A percentile compares a stretch with the other conserved stretches of the same genome.
Evolutionary conservation across 2,329 filamentous ascomycete species (phyloP).

Genomic region (Lanzia echinophila): DNA sequence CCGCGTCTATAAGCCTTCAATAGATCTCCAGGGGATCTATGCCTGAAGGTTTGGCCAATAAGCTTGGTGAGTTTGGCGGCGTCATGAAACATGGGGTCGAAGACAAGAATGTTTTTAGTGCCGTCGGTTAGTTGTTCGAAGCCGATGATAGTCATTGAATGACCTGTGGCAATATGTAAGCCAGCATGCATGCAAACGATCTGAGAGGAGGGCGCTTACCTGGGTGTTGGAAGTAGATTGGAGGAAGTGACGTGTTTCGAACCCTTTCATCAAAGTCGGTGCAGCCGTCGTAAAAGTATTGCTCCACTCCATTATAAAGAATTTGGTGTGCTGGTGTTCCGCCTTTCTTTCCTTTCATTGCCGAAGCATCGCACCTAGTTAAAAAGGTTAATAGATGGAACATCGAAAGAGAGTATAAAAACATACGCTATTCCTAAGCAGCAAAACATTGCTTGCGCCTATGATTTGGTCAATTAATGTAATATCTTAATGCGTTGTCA

Average conservation of each 20-base stretch:
- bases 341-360: conserved; percentile 39
- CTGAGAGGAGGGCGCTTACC: conserved; percentile 43
- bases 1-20: conserved; percentile 71
- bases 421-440: conserved; percentile 60
- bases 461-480: background rate
- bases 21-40: conserved; percentile 43
- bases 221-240: conserved; percentile 84
- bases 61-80: conserved; percentile 55
- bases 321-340: conserved; percentile 28
- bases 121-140: conserved; percentile 65
- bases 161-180: conserved; percentile 44
- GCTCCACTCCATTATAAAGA: conserved; percentile 62
- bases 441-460: conserved; percentile 74
- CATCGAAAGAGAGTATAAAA: background rate
- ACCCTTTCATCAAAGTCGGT: conserved; percentile 52
- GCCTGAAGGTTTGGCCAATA: conserved; percentile 41
- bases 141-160: conserved; percentile 86
- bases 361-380: conserved; percentile 55
- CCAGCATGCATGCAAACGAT: background rate
- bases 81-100: conserved; percentile 79
- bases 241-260: conserved; percentile 65
- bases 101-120: conserved; percentile 66
- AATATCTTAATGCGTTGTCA: no score
- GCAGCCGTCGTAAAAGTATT: conserved; percentile 62
- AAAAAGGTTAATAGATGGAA: conserved; percentile 5